Percentiles rank a stretch among this genome's conserved stretches.
Conservation (phyloP, 495 filamentous ascomycete species). For the Friedmanniomyces endolithicus region DNA sequence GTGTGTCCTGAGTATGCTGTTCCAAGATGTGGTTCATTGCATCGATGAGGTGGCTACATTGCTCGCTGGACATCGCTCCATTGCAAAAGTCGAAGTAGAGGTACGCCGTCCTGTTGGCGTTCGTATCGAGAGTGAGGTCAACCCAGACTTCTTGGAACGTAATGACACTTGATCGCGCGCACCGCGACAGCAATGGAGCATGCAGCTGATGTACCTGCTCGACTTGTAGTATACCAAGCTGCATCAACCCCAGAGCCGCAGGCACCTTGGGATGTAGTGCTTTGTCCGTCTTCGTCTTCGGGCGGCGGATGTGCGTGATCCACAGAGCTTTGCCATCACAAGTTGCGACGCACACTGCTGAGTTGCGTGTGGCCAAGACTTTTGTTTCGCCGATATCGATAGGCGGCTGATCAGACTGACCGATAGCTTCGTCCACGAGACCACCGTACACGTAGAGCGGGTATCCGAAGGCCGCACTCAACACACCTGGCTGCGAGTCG, state of each 20-base stretch:
- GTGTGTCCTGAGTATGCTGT: background rate
- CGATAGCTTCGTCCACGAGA: background rate
- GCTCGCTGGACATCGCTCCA: conserved; percentile 11
- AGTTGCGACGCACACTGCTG: conserved; percentile 7
- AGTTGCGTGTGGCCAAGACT: conserved; percentile 3
- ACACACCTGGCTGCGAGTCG: conserved; percentile 12
- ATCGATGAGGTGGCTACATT: conserved; percentile 8
- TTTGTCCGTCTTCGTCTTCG: conserved; percentile 4
- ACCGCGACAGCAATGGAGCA: background rate
- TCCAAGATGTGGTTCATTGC: conserved; percentile 11
- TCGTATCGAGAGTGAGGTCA: conserved; percentile 1
- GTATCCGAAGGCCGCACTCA: background rate
- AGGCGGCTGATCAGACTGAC: background rate
- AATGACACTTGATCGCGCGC: background rate
- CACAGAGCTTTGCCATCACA: conserved; percentile 11
- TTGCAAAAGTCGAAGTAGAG: conserved; percentile 17
- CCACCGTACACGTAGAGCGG: conserved; percentile 12
- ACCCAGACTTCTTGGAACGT: conserved; percentile 16
- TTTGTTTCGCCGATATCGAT: background rate
- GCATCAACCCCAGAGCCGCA: background rate
- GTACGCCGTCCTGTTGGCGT: conserved; percentile 5
- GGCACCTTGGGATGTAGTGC: conserved; percentile 11
- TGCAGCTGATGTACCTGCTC: background rate
- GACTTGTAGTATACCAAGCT: conserved; percentile 2
- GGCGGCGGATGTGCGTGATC: conserved; percentile 11